Evolutionary conservation across 129 eudicot species (phyloP).

Genomic region (Sambucus nigra): DNA sequence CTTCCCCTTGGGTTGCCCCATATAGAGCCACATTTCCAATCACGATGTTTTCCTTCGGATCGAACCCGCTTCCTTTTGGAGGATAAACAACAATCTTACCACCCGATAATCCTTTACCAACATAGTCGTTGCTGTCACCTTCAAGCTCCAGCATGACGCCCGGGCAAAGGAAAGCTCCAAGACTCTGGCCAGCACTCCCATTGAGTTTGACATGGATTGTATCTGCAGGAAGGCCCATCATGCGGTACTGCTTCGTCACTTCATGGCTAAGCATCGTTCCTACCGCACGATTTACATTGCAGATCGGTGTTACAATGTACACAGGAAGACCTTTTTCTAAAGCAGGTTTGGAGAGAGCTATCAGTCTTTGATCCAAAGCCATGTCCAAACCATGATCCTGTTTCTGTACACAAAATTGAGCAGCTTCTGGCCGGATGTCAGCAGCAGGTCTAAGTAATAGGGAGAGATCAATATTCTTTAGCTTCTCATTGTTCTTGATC

Average conservation of each 20-base stretch:
- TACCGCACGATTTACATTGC: slow-evolving; percentile 87
- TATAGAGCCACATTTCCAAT: slow-evolving; percentile 95
- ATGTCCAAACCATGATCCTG: slow-evolving; percentile 95
- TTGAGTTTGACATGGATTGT: slow-evolving; percentile 80
- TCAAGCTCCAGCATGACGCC: slow-evolving; percentile 90
- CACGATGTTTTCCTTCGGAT: slow-evolving; percentile 88
- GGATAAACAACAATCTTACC: slow-evolving; percentile 91
- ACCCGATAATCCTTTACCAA: slow-evolving; percentile 93
- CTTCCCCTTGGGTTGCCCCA: slow-evolving; percentile 92
- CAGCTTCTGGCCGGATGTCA: slow-evolving; percentile 87
- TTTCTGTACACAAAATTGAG: slow-evolving; percentile 75
- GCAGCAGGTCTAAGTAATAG: slow-evolving; percentile 86
- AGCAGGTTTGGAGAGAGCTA: slow-evolving; percentile 59
- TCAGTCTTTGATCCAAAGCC: slow-evolving; percentile 81
- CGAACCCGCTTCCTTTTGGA: slow-evolving; percentile 75
- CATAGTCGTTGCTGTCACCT: slow-evolving; percentile 98
- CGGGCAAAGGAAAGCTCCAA: slow-evolving; percentile 92
- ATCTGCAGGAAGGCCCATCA: slow-evolving; percentile 69
- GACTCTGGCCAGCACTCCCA: slow-evolving; percentile 98
- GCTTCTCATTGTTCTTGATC: slow-evolving; percentile 55
- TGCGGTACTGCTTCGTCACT: slow-evolving; percentile 76
- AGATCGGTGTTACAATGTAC: slow-evolving; percentile 72
- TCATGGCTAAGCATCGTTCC: slow-evolving; percentile 99
- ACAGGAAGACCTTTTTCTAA: slow-evolving; percentile 78
- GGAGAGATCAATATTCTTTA: slow-evolving; percentile 75